phyloP scores from a whole-genome alignment of 345 rosid species.

The Sonneratia caseolaris region DNA sequence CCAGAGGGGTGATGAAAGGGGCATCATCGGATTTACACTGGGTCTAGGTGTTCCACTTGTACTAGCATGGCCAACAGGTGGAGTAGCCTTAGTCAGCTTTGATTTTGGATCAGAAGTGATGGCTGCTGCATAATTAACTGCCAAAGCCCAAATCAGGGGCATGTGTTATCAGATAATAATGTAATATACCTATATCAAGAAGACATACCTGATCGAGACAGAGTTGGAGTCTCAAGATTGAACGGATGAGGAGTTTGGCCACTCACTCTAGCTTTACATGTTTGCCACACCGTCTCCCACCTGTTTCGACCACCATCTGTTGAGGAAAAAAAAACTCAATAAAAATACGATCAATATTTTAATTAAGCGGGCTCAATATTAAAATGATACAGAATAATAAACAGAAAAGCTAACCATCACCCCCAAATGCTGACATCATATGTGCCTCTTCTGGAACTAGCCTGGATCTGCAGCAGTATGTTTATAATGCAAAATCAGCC shows the following conservation, averaged over 20 bases:
- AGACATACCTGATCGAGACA: conserved; percentile 54
- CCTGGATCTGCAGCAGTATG: conserved; percentile 60
- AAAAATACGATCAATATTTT: background rate
- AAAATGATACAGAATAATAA: background rate
- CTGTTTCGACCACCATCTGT: conserved; percentile 71
- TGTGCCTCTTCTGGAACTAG: conserved; percentile 85
- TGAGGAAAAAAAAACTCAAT: conserved; percentile 2
- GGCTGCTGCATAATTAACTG: conserved; percentile 22
- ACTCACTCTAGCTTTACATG: conserved; percentile 48
- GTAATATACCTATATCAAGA: background rate
- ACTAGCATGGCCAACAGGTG: conserved; percentile 42
- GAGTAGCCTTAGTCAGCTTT: conserved; percentile 43
- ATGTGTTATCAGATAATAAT: background rate
- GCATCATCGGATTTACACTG: conserved; percentile 40
- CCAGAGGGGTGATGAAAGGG: conserved; percentile 90
- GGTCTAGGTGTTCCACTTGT: conserved; percentile 50
- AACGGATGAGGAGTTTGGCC: conserved; percentile 40
- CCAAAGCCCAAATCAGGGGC: conserved; percentile 2
- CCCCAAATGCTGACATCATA: conserved; percentile 96
- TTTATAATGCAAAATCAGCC: conserved; percentile 18
- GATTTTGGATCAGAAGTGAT: conserved; percentile 39
- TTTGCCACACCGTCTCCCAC: conserved; percentile 84
- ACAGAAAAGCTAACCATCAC: conserved; percentile 49
- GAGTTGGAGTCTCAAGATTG: conserved; percentile 61
- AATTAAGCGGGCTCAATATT: background rate